Evolutionary conservation across 2,329 filamentous ascomycete species (phyloP), one percentile per base, ranked within the genome.

Genomic region (Drechmeria coniospora): DNA sequence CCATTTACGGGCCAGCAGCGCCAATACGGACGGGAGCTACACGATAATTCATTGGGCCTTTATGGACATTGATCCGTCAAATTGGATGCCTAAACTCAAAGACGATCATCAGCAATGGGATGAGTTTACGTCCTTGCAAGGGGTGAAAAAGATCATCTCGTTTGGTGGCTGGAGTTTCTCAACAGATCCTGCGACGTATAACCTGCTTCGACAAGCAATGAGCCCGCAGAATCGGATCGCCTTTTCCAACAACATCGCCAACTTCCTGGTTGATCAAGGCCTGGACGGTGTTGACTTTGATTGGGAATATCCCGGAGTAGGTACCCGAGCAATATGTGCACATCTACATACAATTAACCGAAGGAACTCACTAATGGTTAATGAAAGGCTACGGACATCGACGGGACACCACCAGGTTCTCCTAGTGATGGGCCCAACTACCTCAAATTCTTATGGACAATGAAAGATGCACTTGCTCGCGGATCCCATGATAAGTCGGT

Each of bases 251-350:
- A 51, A 53, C 32, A 26, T 54, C 20, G 41, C 45, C 30, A 27
- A 54, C 23, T 53, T 63, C 38, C 14, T 57, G 21, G 26, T 51
- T 16, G 20, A 59, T 10, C 21, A 52, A 12, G 32, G 32, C 1
- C 29, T 59, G 1, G 54, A 58, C 25, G 55, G 56, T 0, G 32
- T 57, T 8, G 53, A 58, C 24, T 37, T 55, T 19, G 52, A 57
- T 33, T 63, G 57, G 57, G 54, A 57, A 26, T 57, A 56, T 18
- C 46, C 46, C 6, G 44, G 40, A 4, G 36, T 39, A 16, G 33
- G 37, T 32, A 5, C 12, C 4, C 8, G 14, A n/a, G 18, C 18
- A 6, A 20, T 7, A 20, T 10, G 10, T 7, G 7, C 18, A 20
- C 7, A 20, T 20, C 10, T 20, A n/a, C n/a, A n/a, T n/a, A n/a